These are phyloP conservation scores for Fusarium sp. DNA, from an alignment of 2,329 filamentous ascomycete species.

Conservation along the genomic window DNA sequence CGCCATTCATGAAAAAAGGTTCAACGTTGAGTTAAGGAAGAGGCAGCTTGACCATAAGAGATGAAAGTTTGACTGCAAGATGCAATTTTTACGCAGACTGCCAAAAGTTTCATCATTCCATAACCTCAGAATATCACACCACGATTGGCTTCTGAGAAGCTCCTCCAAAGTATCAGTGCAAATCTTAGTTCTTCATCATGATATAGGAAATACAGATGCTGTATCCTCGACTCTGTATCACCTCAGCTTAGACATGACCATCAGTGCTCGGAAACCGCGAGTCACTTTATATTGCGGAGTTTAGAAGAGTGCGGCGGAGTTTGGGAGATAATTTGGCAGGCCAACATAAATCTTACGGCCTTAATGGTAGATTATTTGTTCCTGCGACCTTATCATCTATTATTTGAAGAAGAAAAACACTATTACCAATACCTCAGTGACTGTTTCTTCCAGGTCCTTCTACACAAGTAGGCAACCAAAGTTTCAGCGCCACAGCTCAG, in stretches of 20 bases:
- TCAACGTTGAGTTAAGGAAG: background rate
- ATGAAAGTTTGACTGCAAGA: background rate
- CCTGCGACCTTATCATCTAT: background rate
- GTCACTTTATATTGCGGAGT: conserved; percentile 25
- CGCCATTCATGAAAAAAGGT: background rate
- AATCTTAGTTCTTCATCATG: background rate
- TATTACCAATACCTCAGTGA: background rate
- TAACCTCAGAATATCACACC: background rate
- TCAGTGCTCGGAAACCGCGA: background rate
- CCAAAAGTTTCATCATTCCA: background rate
- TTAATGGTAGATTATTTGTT: background rate
- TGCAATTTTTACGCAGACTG: background rate
- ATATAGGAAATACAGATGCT: background rate
- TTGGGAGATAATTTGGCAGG: background rate
- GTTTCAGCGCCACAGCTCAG: conserved; percentile 32
- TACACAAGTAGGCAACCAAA: background rate
- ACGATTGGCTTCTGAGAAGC: background rate
- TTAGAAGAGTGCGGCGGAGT: conserved; percentile 23
- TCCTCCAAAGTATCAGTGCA: background rate
- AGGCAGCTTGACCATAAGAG: background rate
- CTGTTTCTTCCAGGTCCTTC: conserved; percentile 27
- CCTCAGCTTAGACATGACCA: background rate
- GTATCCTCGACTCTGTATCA: background rate
- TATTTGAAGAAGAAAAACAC: no score
- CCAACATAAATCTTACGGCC: background rate